Evolutionary conservation across 2,329 filamentous ascomycete genomes (phyloP).

Genomic region (Alternaria sp.): DNA sequence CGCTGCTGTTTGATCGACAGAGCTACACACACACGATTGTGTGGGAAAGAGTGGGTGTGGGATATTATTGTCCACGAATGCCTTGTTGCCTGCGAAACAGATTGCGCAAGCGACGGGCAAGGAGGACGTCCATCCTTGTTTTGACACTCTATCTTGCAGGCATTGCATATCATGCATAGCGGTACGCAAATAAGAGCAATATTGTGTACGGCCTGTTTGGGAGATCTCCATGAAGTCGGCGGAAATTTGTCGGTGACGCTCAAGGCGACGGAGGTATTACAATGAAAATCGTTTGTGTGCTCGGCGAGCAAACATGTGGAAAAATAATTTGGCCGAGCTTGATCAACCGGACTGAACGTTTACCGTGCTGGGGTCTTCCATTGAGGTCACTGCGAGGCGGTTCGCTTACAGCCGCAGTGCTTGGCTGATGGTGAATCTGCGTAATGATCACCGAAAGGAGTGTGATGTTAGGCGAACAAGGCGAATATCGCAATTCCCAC

Average conservation of each 20-base stretch:
- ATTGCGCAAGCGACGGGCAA: constrained; percentile 10
- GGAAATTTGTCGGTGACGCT: constrained; percentile 3
- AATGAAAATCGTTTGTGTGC: background rate
- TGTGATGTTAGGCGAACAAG: background rate
- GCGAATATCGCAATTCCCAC: constrained; percentile 4
- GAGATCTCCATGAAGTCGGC: background rate
- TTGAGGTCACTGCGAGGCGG: constrained; percentile 1
- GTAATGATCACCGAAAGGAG: background rate
- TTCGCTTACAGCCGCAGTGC: constrained; percentile 9
- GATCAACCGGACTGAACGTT: background rate
- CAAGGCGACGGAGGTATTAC: background rate
- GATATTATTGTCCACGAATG: constrained; percentile 8
- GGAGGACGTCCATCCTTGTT: background rate
- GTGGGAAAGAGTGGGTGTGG: constrained; percentile 5
- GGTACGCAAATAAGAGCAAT: background rate
- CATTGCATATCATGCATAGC: background rate
- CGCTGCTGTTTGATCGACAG: constrained; percentile 12
- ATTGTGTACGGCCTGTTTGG: background rate
- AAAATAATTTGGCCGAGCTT: constrained; percentile 6
- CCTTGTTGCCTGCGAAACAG: constrained; percentile 10
- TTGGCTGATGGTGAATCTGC: background rate
- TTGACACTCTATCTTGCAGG: background rate
- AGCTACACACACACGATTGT: constrained; percentile 4
- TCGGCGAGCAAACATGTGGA: background rate
- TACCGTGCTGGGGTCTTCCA: constrained; percentile 2